These are phyloP conservation scores for Allantophomopsis lycopodina DNA, from an alignment of 2,329 filamentous ascomycete genomes.

Conservation along the genomic window DNA sequence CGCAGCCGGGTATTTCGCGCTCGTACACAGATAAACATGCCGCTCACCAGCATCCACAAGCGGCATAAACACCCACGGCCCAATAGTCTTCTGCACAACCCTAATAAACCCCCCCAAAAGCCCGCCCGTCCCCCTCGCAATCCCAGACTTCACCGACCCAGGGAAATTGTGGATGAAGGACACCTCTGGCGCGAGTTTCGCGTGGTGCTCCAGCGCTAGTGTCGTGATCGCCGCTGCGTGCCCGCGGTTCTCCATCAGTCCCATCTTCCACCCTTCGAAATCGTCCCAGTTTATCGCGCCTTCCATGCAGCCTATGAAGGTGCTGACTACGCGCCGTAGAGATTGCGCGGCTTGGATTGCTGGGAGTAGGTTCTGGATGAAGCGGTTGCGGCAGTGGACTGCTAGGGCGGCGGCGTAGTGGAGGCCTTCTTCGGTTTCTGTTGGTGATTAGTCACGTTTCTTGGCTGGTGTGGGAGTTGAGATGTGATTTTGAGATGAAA, in stretches of 20 bases:
- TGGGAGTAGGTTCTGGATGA: conserved; percentile 40
- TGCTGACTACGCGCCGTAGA: conserved; percentile 35
- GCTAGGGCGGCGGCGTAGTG: conserved; percentile 30
- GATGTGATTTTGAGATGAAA: no score
- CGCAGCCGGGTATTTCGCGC: conserved; percentile 15
- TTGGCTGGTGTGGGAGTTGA: not conserved
- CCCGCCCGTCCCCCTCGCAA: no score
- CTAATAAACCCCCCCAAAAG: no score
- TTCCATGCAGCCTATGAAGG: conserved; percentile 35
- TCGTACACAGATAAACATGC: conserved; percentile 5
- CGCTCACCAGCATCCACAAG: no score
- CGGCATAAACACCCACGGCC: no score
- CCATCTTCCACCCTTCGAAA: conserved; percentile 22
- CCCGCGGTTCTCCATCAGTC: conserved; percentile 21
- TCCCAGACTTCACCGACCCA: conserved; percentile 22
- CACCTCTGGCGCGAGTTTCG: conserved; percentile 26
- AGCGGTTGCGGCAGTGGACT: conserved; percentile 40
- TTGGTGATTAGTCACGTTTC: not conserved
- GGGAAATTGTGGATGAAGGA: conserved; percentile 34
- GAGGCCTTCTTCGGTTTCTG: conserved; percentile 42
- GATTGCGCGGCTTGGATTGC: conserved; percentile 28
- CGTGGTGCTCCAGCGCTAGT: conserved; percentile 30
- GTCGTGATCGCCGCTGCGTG: conserved; percentile 33
- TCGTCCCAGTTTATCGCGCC: conserved; percentile 28
- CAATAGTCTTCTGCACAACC: no score